Percentiles rank a stretch among this genome's conserved stretches.
Evolutionary conservation across 371 early-diverging fungal genomes (phyloP).

Genomic region (Phascolomyces articulosus): DNA sequence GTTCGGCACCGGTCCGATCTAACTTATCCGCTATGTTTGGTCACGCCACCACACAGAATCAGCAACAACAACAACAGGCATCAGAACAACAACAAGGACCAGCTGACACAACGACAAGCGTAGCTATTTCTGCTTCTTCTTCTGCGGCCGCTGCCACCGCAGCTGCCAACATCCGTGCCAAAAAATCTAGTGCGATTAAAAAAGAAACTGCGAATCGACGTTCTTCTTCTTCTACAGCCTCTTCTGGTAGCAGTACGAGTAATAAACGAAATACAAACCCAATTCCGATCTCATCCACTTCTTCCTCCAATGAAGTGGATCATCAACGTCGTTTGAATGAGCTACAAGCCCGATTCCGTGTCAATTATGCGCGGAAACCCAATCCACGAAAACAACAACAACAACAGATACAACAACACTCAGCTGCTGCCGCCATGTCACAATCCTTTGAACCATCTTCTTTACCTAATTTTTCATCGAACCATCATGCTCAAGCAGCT

Average conservation of each 20-base stretch:
- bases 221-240: neutral
- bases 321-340: conserved; percentile 33
- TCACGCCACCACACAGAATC: conserved; percentile 2
- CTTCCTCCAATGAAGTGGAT: conserved; percentile 11
- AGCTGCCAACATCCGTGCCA: neutral
- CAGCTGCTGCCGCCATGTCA: neutral
- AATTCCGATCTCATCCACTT: neutral
- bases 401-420: conserved; percentile 1
- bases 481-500: neutral
- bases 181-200: neutral
- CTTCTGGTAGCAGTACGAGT: neutral
- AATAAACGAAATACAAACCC: conserved; percentile 13
- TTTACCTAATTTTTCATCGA: neutral
- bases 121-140: neutral
- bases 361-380: conserved; percentile 35
- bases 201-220: neutral
- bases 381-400: conserved; percentile 6
- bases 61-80: conserved; percentile 4
- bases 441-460: conserved; percentile 1
- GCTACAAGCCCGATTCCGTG: conserved; percentile 35
- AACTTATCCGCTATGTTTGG: conserved; percentile 28
- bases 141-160: neutral
- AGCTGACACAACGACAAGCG: neutral
- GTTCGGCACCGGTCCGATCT: conserved; percentile 15
- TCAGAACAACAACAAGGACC: neutral